Evolutionary conservation across 805 yeast genomes (phyloP).

Genomic region (Kazachstania psychrophila): DNA sequence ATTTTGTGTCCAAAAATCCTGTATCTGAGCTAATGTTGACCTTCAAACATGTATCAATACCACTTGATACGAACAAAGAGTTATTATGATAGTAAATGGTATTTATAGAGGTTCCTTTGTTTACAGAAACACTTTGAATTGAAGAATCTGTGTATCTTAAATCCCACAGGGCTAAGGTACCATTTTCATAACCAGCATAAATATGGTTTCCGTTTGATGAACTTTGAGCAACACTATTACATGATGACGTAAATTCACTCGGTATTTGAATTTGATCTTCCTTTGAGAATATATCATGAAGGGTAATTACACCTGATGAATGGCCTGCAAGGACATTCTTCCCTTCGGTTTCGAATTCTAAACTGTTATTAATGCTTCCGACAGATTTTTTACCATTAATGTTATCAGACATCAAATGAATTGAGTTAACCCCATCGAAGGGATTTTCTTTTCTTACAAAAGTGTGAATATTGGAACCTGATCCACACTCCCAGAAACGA

Average conservation of each 20-base stretch:
- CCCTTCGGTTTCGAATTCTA: conserved; percentile 44
- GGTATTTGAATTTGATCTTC: conserved; percentile 20
- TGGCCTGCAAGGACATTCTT: conserved; percentile 38
- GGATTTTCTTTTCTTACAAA: conserved; percentile 32
- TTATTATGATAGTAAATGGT: conserved; percentile 11
- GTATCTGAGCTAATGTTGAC: conserved; percentile 2
- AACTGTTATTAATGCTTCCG: conserved; percentile 16
- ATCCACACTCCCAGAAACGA: conserved; percentile 62
- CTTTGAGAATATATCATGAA: conserved; percentile 33
- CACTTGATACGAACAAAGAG: conserved; percentile 29
- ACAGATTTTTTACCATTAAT: background rate
- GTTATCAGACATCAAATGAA: conserved; percentile 7
- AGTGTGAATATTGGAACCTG: conserved; percentile 37
- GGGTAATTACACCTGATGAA: conserved; percentile 31
- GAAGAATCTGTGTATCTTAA: conserved; percentile 16
- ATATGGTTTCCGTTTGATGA: conserved; percentile 5
- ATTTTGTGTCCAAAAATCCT: background rate
- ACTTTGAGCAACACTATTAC: conserved; percentile 11
- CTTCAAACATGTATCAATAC: conserved; percentile 21
- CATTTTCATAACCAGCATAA: conserved; percentile 32
- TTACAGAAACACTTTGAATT: conserved; percentile 10
- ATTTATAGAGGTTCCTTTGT: conserved; percentile 16
- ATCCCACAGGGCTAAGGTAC: conserved; percentile 36
- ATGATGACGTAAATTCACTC: conserved; percentile 21
- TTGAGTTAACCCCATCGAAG: conserved; percentile 31